phyloP scores from a whole-genome alignment of 306 rosid genomes.

The Ammopiptanthus mongolicus region DNA sequence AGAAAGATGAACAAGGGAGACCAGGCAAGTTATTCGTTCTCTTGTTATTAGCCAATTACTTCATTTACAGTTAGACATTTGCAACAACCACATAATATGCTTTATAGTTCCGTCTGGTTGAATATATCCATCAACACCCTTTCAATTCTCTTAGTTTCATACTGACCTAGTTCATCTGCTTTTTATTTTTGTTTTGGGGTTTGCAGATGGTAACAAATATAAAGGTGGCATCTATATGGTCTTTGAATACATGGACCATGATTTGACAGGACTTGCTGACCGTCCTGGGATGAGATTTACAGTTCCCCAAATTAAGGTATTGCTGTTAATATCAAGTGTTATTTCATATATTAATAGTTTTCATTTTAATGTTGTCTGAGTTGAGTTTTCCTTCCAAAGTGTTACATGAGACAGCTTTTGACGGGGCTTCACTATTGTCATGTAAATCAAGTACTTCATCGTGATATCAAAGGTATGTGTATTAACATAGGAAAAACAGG shows the following conservation, averaged over 20 bases:
- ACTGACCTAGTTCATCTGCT: background rate
- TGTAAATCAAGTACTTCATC: slow-evolving; percentile 64
- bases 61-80: background rate
- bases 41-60: background rate
- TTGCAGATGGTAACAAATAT: slow-evolving; percentile 52
- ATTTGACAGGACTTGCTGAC: slow-evolving; percentile 67
- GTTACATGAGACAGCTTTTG: slow-evolving; percentile 69
- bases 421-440: slow-evolving; percentile 76
- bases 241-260: slow-evolving; percentile 83
- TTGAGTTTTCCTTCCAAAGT: slow-evolving; percentile 31
- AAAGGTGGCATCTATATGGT: slow-evolving; percentile 75
- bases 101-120: background rate
- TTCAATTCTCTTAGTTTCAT: background rate
- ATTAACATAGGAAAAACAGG: background rate
- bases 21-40: slow-evolving; percentile 35
- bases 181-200: slow-evolving; percentile 14
- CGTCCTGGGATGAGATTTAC: slow-evolving; percentile 69
- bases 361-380: slow-evolving; percentile 13
- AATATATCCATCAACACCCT: background rate
- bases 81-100: background rate
- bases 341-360: background rate
- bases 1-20: slow-evolving; percentile 53
- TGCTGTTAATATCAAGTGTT: background rate
- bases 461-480: slow-evolving; percentile 65
- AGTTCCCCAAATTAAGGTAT: slow-evolving; percentile 70